phyloP scores from a whole-genome alignment of 1,284 basidiomycete species.

The Uromyces viciae-fabae region DNA sequence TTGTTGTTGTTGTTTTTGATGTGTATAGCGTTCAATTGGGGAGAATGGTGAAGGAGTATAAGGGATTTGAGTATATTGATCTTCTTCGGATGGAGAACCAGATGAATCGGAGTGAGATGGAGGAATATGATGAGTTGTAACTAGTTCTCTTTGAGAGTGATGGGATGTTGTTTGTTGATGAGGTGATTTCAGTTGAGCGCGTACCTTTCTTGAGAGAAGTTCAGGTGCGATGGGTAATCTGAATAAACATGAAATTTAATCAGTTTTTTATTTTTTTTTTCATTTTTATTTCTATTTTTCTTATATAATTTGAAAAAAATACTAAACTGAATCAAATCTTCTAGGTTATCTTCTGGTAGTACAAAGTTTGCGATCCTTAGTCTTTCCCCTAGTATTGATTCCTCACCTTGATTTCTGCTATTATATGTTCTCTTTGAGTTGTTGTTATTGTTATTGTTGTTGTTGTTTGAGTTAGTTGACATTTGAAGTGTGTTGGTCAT shows the following conservation, averaged over 20 bases:
- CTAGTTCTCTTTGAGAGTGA: too few relatives aligned
- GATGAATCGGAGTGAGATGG: too few relatives aligned
- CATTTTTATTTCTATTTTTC: too few relatives aligned
- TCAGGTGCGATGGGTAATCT: constrained; percentile 41
- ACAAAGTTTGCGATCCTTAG: constrained; percentile 34
- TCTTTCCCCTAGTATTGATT: constrained; percentile 28
- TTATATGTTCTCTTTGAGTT: too few relatives aligned
- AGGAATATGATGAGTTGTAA: too few relatives aligned
- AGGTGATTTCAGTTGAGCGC: neutral
- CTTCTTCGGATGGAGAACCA: too few relatives aligned
- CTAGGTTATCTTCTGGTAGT: constrained; percentile 38
- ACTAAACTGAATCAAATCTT: constrained; percentile 30
- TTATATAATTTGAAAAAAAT: neutral
- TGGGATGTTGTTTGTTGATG: neutral
- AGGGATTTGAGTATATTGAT: too few relatives aligned
- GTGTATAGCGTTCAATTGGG: neutral
- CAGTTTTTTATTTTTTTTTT: neutral
- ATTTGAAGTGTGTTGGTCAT: too few relatives aligned
- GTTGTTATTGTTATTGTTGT: too few relatives aligned
- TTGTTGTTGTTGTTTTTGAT: neutral
- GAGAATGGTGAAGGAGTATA: neutral
- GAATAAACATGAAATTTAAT: neutral
- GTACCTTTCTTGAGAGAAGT: constrained; percentile 10
- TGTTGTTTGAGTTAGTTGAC: too few relatives aligned
- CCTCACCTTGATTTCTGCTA: too few relatives aligned